Evolutionary conservation across 257 asterid species (phyloP).

Genomic region (Nicotiana obtusifolia): DNA sequence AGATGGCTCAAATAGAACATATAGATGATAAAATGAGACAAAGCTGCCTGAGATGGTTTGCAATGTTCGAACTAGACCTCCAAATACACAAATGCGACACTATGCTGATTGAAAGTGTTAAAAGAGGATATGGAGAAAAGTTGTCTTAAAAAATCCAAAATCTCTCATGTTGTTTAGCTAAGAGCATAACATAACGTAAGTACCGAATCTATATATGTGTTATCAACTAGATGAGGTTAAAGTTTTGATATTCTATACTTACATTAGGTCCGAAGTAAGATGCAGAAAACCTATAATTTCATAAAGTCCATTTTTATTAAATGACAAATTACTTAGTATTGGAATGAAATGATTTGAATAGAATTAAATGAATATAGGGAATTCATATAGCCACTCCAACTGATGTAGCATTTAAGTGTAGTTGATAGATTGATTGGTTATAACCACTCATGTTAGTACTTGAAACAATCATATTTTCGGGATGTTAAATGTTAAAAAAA

Average conservation of each 20-base stretch:
- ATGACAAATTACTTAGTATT: not conserved
- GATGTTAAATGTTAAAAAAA: not conserved
- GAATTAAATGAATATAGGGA: not conserved
- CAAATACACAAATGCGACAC: not conserved
- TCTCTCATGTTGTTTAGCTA: not conserved
- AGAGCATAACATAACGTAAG: not conserved
- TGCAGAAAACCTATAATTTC: not conserved
- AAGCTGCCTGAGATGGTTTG: not conserved
- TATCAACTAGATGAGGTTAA: not conserved
- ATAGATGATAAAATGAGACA: not conserved
- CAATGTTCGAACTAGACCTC: not conserved
- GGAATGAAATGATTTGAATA: not conserved
- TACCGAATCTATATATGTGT: not conserved
- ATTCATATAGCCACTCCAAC: not conserved
- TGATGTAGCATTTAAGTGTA: not conserved
- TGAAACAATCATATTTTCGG: not conserved
- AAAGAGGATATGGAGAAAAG: not conserved
- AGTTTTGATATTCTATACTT: not conserved
- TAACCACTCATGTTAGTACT: not conserved
- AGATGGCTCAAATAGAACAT: not conserved
- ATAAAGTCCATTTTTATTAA: not conserved
- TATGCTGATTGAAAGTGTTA: not conserved
- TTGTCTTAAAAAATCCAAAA: not conserved
- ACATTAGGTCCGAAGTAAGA: not conserved
- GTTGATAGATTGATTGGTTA: not conserved